Evolutionary conservation across 2,329 filamentous ascomycete genomes (phyloP), one percentile per base, ranked within the genome.

Genomic region (Fusarium chlamydosporum): DNA sequence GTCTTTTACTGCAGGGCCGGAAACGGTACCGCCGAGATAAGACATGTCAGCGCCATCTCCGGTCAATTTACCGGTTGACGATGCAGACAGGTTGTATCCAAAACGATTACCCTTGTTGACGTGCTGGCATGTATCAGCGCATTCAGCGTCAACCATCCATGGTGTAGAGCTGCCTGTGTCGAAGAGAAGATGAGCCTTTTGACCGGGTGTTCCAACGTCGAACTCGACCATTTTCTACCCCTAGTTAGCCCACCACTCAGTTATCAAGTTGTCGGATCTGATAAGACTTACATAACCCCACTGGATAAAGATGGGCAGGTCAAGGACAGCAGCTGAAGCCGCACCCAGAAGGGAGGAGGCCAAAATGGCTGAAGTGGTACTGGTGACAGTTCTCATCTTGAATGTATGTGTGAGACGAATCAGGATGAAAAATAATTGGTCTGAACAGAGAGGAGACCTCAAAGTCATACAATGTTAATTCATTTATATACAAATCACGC

Each of bases 151-250:
- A 35, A 77, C 57, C 7, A 79, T 71, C 78, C 79, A 80, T 1
- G 78, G 54, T 0, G 78, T 76, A 3, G 78, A 56, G 53, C 76
- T 79, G 23, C 79, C 78, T 0, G 77, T 80, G 61, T 80, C 78
- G 57, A 79, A 79, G 12, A 72, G 58, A 7, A 81, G 71, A 2
- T 67, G 63, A 56, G 75, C 73, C 1, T 56, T 64, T 46, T 74
- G 66, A 11, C 67, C 37, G 0, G 79, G 79, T 5, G 75, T 77
- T 38, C 79, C 79, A 4, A 65, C 51, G 4, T 31, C 33, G 1
- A 70, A 18, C 7, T 70, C 8, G 0, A 70, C 62, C 57, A 70
- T 34, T 45, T 52, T 35, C 67, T 70, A 23, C 5, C 1, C 1
- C 12, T 12, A n/a, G 51, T 67, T 11, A 70, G 67, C 2, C 2